Base-by-base conservation (phyloP, 768 basidiomycete genomes). In the Cyclocybe aegerita region DNA sequence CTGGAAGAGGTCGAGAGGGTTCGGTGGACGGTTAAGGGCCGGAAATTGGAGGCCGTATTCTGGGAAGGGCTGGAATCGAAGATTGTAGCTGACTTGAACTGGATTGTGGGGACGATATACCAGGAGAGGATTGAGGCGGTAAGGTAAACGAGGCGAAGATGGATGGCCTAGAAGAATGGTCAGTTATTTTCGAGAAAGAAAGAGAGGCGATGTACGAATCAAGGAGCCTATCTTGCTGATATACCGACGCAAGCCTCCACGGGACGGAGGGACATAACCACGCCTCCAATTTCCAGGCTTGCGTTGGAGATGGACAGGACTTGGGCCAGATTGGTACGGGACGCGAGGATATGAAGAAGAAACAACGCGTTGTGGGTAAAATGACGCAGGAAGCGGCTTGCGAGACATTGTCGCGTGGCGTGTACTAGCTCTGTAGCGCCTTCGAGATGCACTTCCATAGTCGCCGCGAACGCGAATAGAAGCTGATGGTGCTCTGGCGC, bases 271-370 rank as follows among this genome's bases (percentile, higher is more conserved):
- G 44, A 40, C 52, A 39, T 57, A 57, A 15, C 50, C 50, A 10
- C 49, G 43, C 35, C 56, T 50, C 56, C 56, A 57, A 23, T 46
- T 34, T 16, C 33, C 42, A 2, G 56, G 56, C 11, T 52, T 57
- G 12, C 50, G 42, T 31, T 33, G 12, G 29, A 57, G 52, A 12
- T 31, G 50, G 15, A 49, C 34, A 5, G 49, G 46, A 12, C 38
- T 43, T 3, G 23, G 23, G 23, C 23, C 23, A 23, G 23, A 23
- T 23, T 23, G 23, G 5, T 35, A 50, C 3, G 16, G 42, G 32
- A 17, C 43, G 29, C 31, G 46, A 39, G 7, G 43, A 37, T 1
- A 44, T 29, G 16, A 44, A 5, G 23, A 46, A 17, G 42, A 23
- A 34, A 47, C 11, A 31, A 38, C 37, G 3, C 36, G 43, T 34